Evolutionary conservation across 495 filamentous ascomycete genomes (phyloP), one percentile per base, ranked within the genome.

Genomic region (Penicillium atrosanguineum): DNA sequence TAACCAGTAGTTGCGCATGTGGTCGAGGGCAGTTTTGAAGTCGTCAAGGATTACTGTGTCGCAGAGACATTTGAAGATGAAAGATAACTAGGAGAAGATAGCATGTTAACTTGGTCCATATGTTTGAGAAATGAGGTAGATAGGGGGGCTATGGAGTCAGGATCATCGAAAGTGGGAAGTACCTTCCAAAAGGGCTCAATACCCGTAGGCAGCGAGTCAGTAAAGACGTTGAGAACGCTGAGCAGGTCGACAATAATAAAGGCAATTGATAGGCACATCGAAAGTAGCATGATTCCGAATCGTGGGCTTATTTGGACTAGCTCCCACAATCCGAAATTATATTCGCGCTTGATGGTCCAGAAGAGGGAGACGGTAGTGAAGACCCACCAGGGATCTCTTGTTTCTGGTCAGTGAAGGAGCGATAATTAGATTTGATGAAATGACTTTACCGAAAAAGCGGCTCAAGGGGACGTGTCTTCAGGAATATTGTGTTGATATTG

Each of bases 361-460:
- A 84, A 75, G 7, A 85, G 69, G 11, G 56, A 70, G 50, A 69
- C 45, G 4, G 71, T 75, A 0, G 78, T 83, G 62, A 78, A 79
- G 16, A 85, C 65, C 82, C 82, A 85, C 82, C 81, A 85, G 0
- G 82, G 82, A 52, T 85, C 82, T 5, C 79, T 79, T n/a, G 21
- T 25, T 4, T 25, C 14, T 46, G 39, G 7, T 53, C 29, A 53
- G 43, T 39, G 16, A 19, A 44, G 15, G 8, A 26, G 15, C 8
- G 5, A 7, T 19, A 7, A 26, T 3, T 14, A 4, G 14, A 19
- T 9, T 28, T 18, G 16, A 18, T 9, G 18, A 44, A n/a, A 8
- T 1, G 12, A 40, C 4, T 58, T 20, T 62, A 74, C 72, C 72
- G 67, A 49, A 77, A 81, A 0, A 84, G 51, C n/a, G 79, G 76